Evolutionary conservation across 352 stramenopile genomes (phyloP).

Genomic region (Globisporangium recalcitrans): DNA sequence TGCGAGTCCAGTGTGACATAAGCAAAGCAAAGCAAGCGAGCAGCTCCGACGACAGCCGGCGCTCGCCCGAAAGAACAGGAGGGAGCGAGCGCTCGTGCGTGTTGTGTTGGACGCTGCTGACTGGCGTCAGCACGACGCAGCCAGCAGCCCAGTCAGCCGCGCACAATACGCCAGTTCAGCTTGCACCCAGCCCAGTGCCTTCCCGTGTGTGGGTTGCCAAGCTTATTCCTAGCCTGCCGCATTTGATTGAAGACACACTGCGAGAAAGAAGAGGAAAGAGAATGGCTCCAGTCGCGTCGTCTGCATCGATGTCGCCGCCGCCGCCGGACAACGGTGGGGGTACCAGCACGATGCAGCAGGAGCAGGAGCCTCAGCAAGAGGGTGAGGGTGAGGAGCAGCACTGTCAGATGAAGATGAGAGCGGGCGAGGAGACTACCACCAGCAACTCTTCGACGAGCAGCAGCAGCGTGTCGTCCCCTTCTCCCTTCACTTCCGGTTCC

Average conservation of each 20-base stretch:
- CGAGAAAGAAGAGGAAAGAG: not conserved
- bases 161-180: not conserved
- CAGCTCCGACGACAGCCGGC: not conserved
- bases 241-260: not conserved
- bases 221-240: not conserved
- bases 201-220: no score
- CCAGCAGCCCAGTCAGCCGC: not conserved
- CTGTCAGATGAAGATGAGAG: not conserved
- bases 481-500: not conserved
- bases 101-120: not conserved
- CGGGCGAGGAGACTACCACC: not conserved
- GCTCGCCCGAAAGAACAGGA: not conserved
- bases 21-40: no score
- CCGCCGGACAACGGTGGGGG: not conserved
- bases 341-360: not conserved
- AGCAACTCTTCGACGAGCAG: not conserved
- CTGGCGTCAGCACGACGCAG: not conserved
- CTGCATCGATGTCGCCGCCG: not conserved
- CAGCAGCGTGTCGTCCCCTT: not conserved
- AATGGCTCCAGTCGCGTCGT: not conserved
- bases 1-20: not conserved
- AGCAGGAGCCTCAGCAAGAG: not conserved
- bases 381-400: not conserved
- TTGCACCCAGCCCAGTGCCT: not conserved
- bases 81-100: not conserved